Evolutionary conservation across 768 basidiomycete genomes (phyloP), one percentile per base, ranked within the genome.

Genomic region (Russula sp.): DNA sequence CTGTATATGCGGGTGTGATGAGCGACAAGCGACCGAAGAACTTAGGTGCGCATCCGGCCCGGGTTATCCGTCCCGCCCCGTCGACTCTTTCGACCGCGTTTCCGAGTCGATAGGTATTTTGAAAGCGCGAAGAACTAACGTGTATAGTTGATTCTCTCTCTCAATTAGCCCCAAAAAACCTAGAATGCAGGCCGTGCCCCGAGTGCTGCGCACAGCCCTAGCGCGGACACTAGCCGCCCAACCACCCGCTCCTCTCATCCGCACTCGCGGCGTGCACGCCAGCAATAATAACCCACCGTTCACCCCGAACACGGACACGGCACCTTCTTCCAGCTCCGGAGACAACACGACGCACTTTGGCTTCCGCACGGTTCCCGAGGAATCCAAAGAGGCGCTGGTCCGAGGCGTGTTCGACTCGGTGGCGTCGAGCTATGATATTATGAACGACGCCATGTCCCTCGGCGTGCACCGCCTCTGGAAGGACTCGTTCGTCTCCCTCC

Each of bases 381-480:
- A 89, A 38, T 73, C 80, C 39, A 99, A 99, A 72, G 96, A 98
- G 75, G 76, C 81, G 2, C 80, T 98, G 49, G 97, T 99, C 64
- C 92, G 90, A 69, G 83, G 82, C 65, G 95, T 99, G 55, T 99
- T 99, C 75, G 86, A 91, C 70, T 96, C 92, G 7, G 97, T 99
- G 60, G 94, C 97, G 46, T 88, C 91, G 39, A 88, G 83, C 48
- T 99, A 99, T 75, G 97, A 98, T 74, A 73, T 98, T 45, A 97
- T 99, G 96, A 99, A 99, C 78, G 97, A 98, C 71, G 92, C 94
- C n/a, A 90, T 94, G 73, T 98, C 97, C 3, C 75, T 98, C 64
- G 97, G 97, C 39, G 87, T 98, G 10, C 97, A 98, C 71, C 82
- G 97, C 57, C 77, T 99, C 25, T 99, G 97, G 97, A 99, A 98